Conservation (phyloP, 2,329 filamentous ascomycete species). For the Cladosporium sp. region DNA sequence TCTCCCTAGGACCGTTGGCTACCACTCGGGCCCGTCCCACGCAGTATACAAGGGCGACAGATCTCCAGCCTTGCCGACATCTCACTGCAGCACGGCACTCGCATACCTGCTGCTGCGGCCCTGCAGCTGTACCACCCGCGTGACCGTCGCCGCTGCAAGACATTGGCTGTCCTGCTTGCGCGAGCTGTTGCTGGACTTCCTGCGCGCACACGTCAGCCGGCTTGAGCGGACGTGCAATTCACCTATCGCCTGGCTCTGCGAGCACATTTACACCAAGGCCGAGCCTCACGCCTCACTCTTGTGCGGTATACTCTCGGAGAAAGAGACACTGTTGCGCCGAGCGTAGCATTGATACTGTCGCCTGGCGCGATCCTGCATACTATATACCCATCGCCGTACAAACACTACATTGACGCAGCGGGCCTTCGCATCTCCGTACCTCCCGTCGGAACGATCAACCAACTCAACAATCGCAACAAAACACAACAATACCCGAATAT, state of each 20-base stretch:
- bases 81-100: constrained; percentile 9
- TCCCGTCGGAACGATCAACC: constrained; percentile 10
- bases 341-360: constrained; percentile 10
- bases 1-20: constrained; percentile 13
- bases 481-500: neutral
- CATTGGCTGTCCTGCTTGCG: constrained; percentile 11
- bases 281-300: constrained; percentile 2
- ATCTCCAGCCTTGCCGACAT: neutral
- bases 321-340: neutral
- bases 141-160: constrained; percentile 9
- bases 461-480: constrained; percentile 8
- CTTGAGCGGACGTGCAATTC: constrained; percentile 8
- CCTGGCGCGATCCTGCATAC: constrained; percentile 15
- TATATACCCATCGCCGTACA: neutral
- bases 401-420: constrained; percentile 6
- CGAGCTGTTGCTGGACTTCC: constrained; percentile 11
- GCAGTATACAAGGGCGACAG: neutral
- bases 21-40: constrained; percentile 8
- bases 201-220: constrained; percentile 18
- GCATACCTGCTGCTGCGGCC: constrained; percentile 9
- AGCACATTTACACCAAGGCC: neutral
- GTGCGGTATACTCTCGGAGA: neutral
- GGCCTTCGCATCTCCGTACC: constrained; percentile 14
- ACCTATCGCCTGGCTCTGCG: neutral
- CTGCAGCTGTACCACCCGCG: constrained; percentile 14